These are phyloP conservation scores for Globisporangium splendens DNA, from an alignment of 352 stramenopile species.

Conservation along the genomic window DNA sequence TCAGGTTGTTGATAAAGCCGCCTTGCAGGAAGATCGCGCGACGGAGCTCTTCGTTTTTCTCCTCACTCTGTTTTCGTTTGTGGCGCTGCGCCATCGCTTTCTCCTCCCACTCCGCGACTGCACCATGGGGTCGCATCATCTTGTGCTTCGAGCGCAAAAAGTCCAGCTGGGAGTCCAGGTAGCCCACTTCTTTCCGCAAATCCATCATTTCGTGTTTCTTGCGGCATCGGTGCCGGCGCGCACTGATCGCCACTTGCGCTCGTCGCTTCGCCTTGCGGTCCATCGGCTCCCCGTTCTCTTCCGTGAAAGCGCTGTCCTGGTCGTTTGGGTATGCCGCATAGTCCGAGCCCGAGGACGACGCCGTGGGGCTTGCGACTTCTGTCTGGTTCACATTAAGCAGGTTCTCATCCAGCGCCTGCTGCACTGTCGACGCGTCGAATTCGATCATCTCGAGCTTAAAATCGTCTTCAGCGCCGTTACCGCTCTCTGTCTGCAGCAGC, in stretches of 20 bases:
- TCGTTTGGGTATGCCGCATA: slow-evolving; percentile 9
- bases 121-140: slow-evolving; percentile 17
- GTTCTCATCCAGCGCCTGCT: background rate
- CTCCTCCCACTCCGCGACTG: slow-evolving; percentile 29
- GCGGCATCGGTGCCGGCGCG: slow-evolving; percentile 32
- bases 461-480: slow-evolving; percentile 2
- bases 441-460: slow-evolving; percentile 7
- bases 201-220: slow-evolving; percentile 49
- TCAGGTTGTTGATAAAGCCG: slow-evolving; percentile 37
- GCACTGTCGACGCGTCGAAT: background rate
- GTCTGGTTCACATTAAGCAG: background rate
- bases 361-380: slow-evolving; percentile 1
- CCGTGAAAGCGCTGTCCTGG: background rate
- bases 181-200: slow-evolving; percentile 29
- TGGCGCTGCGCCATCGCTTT: slow-evolving; percentile 24
- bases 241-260: slow-evolving; percentile 32
- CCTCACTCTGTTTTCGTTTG: slow-evolving; percentile 28
- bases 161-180: slow-evolving; percentile 29
- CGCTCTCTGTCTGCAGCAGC: background rate
- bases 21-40: slow-evolving; percentile 45
- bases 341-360: slow-evolving; percentile 12
- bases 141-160: slow-evolving; percentile 29
- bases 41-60: slow-evolving; percentile 48
- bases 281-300: background rate
- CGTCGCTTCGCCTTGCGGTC: slow-evolving; percentile 27